phyloP scores from a whole-genome alignment of 2,329 filamentous ascomycete species.

The Alternaria panax region DNA sequence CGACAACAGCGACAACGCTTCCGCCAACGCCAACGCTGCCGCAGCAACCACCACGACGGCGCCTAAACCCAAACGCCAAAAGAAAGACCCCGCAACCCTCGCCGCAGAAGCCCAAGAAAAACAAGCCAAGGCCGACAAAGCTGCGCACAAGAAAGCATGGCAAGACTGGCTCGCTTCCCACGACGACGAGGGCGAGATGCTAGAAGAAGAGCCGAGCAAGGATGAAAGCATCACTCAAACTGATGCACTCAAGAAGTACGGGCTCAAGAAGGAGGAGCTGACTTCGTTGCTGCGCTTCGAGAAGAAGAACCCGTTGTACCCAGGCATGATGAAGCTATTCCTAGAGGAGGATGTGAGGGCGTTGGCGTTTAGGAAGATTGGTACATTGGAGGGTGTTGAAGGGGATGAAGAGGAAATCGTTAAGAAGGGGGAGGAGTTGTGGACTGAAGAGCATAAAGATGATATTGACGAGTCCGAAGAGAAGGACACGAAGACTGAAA shows the following conservation, averaged over 20 bases:
- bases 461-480: not conserved
- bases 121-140: constrained; percentile 9
- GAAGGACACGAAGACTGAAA: not conserved
- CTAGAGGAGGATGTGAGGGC: constrained; percentile 11
- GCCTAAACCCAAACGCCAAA: constrained; percentile 15
- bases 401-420: not conserved
- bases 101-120: constrained; percentile 2
- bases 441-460: constrained; percentile 13
- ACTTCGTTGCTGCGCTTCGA: constrained; percentile 10
- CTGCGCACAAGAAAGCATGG: constrained; percentile 11
- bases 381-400: constrained; percentile 4
- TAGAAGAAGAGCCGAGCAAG: constrained; percentile 10
- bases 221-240: constrained; percentile 22
- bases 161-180: constrained; percentile 7
- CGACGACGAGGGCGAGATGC: not conserved
- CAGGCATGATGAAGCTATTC: constrained; percentile 18
- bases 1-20: not conserved
- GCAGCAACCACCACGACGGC: not conserved
- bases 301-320: constrained; percentile 16
- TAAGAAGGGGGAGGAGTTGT: constrained; percentile 12
- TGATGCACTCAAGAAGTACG: constrained; percentile 20
- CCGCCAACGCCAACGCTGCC: not conserved
- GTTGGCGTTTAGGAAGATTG: constrained; percentile 19
- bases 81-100: constrained; percentile 8
- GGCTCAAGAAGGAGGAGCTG: constrained; percentile 21